Evolutionary conservation across 2,329 filamentous ascomycete species (phyloP), one percentile per base, ranked within the genome.

Genomic region (Colletotrichum cuscutae): DNA sequence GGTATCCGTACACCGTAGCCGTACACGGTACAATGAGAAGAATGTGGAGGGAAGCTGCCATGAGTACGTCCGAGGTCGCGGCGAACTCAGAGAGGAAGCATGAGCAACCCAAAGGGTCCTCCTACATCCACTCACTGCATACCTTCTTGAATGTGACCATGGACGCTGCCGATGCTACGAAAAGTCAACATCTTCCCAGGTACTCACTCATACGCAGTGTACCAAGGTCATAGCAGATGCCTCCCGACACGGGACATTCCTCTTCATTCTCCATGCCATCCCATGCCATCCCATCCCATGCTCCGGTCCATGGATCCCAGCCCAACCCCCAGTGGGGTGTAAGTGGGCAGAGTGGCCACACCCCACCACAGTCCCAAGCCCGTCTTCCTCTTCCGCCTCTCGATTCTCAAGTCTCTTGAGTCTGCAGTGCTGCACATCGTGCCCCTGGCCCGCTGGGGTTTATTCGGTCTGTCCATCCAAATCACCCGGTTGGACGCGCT

Each of bases 271-370:
- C 37, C 46, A 49, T 63, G 42, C 65, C 60, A 65, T 64, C 65
- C 35, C 35, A 37, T 52, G 11, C 42, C 60, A 35, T 64, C 53
- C 65, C 54, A 65, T 64, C 65, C 42, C 28, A 37, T 67, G n/a
- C 42, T 60, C 65, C 24, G 58, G 58, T 69, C 22, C 66, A 56
- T 65, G 66, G 66, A 71, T 70, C 54, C 71, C 49, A 24, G 12
- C 54, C 60, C 66, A 65, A 49, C 66, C 70, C 60, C 59, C 56
- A 30, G 71, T 72, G 66, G 60, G 59, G 71, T 73, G 60, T 52
- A 73, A 70, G 71, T 73, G 71, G 71, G 37, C 71, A 22, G 24
- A 53, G 49, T 73, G 66, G 63, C 66, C 66, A 73, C 66, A 65
- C 66, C 46, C 61, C 63, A 56, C 53, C 53, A 56, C 22, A 13